Percentiles rank a stretch among this genome's conserved stretches.
Conservation (phyloP, 768 basidiomycete species). For the Rhodotorula toruloides region DNA sequence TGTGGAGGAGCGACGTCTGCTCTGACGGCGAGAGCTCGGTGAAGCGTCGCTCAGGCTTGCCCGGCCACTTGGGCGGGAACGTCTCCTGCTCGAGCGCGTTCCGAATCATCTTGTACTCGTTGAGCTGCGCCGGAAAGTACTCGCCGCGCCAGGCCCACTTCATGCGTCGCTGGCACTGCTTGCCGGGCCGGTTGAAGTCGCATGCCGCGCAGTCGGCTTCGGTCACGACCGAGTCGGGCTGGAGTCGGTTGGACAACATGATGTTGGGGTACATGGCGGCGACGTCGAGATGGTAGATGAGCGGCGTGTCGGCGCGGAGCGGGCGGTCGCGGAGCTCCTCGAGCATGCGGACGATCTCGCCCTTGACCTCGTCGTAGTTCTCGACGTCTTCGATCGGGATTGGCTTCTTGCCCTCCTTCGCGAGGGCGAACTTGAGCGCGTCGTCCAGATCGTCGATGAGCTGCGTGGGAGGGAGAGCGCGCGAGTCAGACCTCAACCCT, state of each 20-base stretch:
- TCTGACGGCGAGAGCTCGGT: conserved; percentile 74
- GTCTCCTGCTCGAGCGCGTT: conserved; percentile 90
- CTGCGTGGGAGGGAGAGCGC: conserved; percentile 49
- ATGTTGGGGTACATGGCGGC: conserved; percentile 99
- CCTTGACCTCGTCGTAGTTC: conserved; percentile 90
- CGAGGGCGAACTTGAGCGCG: conserved; percentile 80
- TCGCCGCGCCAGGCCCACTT: conserved; percentile 99
- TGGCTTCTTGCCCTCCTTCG: conserved; percentile 66
- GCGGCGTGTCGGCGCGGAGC: conserved; percentile 76
- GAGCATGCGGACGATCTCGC: conserved; percentile 66
- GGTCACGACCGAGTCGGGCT: conserved; percentile 95
- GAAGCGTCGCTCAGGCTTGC: conserved; percentile 71
- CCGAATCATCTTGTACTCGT: conserved; percentile 98
- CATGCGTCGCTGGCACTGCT: conserved; percentile 84
- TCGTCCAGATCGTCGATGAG: conserved; percentile 90
- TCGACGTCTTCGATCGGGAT: conserved; percentile 72
- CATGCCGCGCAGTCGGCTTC: conserved; percentile 96
- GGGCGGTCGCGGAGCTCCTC: conserved; percentile 89
- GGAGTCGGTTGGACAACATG: conserved; percentile 98
- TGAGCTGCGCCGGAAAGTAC: conserved; percentile 92
- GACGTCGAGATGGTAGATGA: conserved; percentile 97
- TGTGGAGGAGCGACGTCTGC: conserved; percentile 86
- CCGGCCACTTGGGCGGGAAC: conserved; percentile 75
- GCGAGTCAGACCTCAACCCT: too few species aligned
- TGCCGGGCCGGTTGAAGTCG: conserved; percentile 94